Conservation (phyloP, 306 rosid species). For the Citrullus colocynthis region DNA sequence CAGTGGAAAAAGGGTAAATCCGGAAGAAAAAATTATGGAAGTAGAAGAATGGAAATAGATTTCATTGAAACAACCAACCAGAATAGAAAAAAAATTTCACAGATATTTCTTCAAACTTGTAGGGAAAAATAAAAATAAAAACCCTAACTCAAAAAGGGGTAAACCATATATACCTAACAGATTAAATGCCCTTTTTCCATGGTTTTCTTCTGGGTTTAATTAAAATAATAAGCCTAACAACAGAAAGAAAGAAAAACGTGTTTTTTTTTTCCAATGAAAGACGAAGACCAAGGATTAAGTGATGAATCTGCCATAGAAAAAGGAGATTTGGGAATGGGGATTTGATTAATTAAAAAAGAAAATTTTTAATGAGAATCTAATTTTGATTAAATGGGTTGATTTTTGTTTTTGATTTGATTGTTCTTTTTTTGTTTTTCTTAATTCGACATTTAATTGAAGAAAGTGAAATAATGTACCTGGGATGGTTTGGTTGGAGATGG, state of each 20-base stretch:
- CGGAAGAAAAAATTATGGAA: constrained; percentile 12
- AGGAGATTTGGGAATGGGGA: neutral
- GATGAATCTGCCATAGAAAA: neutral
- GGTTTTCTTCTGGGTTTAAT: constrained; percentile 2
- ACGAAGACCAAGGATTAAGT: neutral
- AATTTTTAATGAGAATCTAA: neutral
- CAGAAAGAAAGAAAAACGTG: neutral
- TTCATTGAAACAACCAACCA: neutral
- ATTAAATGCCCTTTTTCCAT: constrained; percentile 11
- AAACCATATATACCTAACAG: neutral
- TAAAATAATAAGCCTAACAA: neutral
- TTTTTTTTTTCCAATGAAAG: neutral
- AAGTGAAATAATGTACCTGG: neutral
- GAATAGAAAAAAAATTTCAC: neutral
- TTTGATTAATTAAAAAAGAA: neutral
- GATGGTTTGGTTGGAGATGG: neutral
- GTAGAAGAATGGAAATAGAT: neutral
- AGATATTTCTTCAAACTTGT: constrained; percentile 8
- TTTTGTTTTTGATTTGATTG: neutral
- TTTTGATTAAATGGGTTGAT: neutral
- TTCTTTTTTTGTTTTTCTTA: neutral
- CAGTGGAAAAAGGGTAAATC: constrained; percentile 27
- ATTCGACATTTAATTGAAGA: neutral
- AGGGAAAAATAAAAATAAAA: neutral
- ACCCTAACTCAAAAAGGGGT: constrained; percentile 18